Evolutionary conservation across 768 basidiomycete species (phyloP), one percentile per base, ranked within the genome.

Genomic region (Boletus pseudopeckii): DNA sequence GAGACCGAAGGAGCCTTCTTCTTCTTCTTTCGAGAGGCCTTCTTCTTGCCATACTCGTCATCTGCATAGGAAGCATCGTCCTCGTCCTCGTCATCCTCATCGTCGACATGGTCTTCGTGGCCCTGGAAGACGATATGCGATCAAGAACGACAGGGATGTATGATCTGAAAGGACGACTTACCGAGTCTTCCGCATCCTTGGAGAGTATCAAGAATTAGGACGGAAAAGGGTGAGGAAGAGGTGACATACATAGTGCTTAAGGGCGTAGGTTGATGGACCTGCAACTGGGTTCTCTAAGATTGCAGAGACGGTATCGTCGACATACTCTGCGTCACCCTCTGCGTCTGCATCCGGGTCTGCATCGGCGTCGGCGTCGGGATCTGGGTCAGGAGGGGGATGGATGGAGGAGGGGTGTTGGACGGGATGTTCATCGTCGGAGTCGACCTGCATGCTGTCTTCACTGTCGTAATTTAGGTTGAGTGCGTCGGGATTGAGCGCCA

Each of bases 11-110:
- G 58, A 3, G 17, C 64, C 54, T 71, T 69, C 52, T 77, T 78
- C 66, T 83, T 86, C 76, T 88, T 89, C 79, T 84, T 88, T 71
- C 81, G 84, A 9, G 72, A 72, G 43, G 75, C 74, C 69, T 82
- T 87, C 78, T 86, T 87, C 75, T 81, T 83, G 34, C 77, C 82
- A 65, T 86, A 87, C 65, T 86, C 84, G 64, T 86, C 84, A 64
- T 89, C 87, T 44, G 81, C 88, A 65, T 90, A 91, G 48, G 88
- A 86, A 57, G 80, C 85, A 64, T 91, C 88, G 54, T 84, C 85
- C 18, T 85, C 86, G 64, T 90, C 88, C 42, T 85, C 85, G 18
- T 84, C 78, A 1, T 81, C 76, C 5, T 83, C 82, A 49, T 85
- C 80, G 43, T 78, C 74, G 14, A 51, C 64, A 42, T 69, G 72